Evolutionary conservation across 441 rosid species (phyloP), one percentile per base, ranked within the genome.

Genomic region (Erodium texanum): DNA sequence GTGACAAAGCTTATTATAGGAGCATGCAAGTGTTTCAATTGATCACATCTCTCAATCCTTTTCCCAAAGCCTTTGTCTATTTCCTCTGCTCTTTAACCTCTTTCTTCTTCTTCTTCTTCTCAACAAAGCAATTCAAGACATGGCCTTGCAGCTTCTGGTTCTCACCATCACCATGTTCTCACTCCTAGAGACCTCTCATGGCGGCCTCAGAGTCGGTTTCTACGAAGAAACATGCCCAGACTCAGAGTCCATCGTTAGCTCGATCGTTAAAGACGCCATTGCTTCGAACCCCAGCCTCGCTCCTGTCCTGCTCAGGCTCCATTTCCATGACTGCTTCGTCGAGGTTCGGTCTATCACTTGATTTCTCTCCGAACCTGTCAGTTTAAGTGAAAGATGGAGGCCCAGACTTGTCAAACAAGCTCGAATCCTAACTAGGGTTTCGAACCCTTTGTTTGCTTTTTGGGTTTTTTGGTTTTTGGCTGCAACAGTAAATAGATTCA

Each of bases 141-240:
- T 32, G 67, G 68, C 27, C 16, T 19, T 34, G 24, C 68, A 19
- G 15, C 14, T 65, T 16, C 38, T 65, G 23, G 10, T 65, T 65
- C 22, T 65, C 22, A 20, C 38, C 14, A 20, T 5, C 22, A 54
- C 29, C 24, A 8, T 20, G 3, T 20, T 59, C 18, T 19, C 14
- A 7, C 1, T 29, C 62, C n/a, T 20, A 1, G 18, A n/a, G 11
- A 38, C 8, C 1, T 16, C 34, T 1, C 5, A 20, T 4, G 77
- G 67, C 20, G 52, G 67, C 24, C 77, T 74, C 18, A 34, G 45
- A 9, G 73, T 74, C n/a, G 74, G 77, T 1, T 74, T 74, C 74
- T 74, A 74, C 52, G 9, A 63, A 2, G 64, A 66, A 50, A 74
- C 68, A 32, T 74, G 77, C 62, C 77, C 77, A 6, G 1, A 65